A percentile compares a stretch with the other conserved stretches of the same genome.
phyloP scores from a whole-genome alignment of 805 yeast species.

The Candida awuae region DNA sequence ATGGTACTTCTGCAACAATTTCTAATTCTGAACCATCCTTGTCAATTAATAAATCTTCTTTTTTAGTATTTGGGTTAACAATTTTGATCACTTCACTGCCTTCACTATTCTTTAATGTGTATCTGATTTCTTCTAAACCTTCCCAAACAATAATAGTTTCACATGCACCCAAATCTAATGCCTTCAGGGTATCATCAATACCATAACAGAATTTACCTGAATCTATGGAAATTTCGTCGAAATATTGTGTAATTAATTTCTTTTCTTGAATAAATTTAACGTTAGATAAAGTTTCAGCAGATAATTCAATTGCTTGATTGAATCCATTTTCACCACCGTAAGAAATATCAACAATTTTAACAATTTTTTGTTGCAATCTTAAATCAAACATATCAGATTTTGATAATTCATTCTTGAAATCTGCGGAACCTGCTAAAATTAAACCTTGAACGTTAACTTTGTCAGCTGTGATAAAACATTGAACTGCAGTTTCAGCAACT shows the following conservation, averaged over 20 bases:
- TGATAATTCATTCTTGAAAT: conserved; percentile 90
- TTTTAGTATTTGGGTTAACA: conserved; percentile 64
- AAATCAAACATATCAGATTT: conserved; percentile 89
- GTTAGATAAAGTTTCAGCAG: conserved; percentile 94
- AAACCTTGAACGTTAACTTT: conserved; percentile 91
- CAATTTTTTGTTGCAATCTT: conserved; percentile 79
- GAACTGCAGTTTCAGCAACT: conserved; percentile 97
- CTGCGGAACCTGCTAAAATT: conserved; percentile 98
- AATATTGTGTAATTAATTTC: conserved; percentile 84
- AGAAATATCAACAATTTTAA: conserved; percentile 91
- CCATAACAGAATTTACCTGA: conserved; percentile 97
- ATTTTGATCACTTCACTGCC: conserved; percentile 69
- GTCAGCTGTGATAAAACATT: conserved; percentile 90
- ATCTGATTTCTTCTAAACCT: conserved; percentile 78
- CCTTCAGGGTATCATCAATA: conserved; percentile 92
- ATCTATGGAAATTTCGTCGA: conserved; percentile 96
- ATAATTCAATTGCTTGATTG: conserved; percentile 96
- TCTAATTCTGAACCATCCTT: conserved; percentile 90
- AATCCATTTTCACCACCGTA: conserved; percentile 99
- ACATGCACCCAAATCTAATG: conserved; percentile 92
- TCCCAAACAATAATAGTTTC: conserved; percentile 90
- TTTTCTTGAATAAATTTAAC: conserved; percentile 98
- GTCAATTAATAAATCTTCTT: conserved; percentile 70
- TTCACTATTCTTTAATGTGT: conserved; percentile 74
- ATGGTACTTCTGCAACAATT: conserved; percentile 69